These are phyloP conservation scores for Colletotrichum godetiae DNA, from an alignment of 2,329 filamentous ascomycete genomes.

Conservation along the genomic window DNA sequence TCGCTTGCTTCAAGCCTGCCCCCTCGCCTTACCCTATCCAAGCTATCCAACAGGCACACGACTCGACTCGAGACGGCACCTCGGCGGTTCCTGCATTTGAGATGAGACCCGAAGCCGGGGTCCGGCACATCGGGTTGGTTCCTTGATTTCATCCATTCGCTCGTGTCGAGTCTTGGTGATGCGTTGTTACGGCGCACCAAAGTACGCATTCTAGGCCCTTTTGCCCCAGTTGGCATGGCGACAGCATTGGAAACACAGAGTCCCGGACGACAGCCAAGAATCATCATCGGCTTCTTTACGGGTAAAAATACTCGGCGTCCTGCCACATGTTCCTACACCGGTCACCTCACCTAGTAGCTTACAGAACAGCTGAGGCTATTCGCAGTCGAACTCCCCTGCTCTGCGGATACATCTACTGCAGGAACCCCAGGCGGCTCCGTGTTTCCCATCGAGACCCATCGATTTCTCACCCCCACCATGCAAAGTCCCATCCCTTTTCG, in stretches of 20 bases:
- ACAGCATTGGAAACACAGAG: conserved; percentile 23
- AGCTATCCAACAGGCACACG: conserved; percentile 21
- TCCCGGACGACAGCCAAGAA: conserved; percentile 18
- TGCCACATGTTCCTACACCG: conserved; percentile 2
- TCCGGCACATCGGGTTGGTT: conserved; percentile 5
- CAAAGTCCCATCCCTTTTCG: conserved; percentile 4
- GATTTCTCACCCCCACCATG: conserved; percentile 9
- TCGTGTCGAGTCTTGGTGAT: conserved; percentile 30
- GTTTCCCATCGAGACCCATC: conserved; percentile 26
- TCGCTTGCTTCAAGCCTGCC: conserved; percentile 17
- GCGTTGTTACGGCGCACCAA: conserved; percentile 17
- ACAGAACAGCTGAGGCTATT: conserved; percentile 18
- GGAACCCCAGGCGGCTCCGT: conserved; percentile 21
- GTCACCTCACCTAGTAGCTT: neutral
- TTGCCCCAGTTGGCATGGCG: conserved; percentile 29
- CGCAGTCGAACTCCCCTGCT: conserved; percentile 6
- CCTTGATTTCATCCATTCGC: conserved; percentile 29
- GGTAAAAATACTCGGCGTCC: conserved; percentile 5
- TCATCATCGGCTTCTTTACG: neutral
- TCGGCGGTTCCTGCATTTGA: conserved; percentile 34
- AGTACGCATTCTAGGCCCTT: conserved; percentile 6
- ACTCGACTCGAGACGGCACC: conserved; percentile 14
- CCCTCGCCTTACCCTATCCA: conserved; percentile 24
- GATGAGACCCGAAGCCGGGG: conserved; percentile 27
- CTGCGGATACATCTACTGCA: conserved; percentile 18